These are phyloP conservation scores for Aspergillus sp. DNA, from an alignment of 2,329 filamentous ascomycete genomes.

Conservation along the genomic window DNA sequence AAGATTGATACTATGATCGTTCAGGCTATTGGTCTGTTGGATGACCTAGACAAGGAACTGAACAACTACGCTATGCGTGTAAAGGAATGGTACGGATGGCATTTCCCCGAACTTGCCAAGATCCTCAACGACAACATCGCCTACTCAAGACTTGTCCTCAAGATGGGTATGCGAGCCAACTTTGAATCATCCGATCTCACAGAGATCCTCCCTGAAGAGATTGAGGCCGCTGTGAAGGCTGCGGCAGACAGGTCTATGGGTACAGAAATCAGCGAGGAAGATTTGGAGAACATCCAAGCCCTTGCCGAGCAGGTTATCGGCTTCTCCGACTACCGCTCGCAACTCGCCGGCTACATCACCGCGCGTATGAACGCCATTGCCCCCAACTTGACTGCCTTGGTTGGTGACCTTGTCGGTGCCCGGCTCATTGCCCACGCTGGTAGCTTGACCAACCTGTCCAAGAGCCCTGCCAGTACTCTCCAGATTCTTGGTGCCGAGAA, in stretches of 20 bases:
- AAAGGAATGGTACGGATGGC: conserved; percentile 99
- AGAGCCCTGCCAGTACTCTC: conserved; percentile 91
- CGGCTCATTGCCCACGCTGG: conserved; percentile 93
- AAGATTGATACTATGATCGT: conserved; percentile 99
- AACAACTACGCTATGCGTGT: conserved; percentile 99
- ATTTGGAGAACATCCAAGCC: conserved; percentile 87
- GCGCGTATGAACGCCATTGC: conserved; percentile 96
- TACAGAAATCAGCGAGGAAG: conserved; percentile 90
- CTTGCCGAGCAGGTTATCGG: conserved; percentile 90
- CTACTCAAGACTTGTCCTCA: conserved; percentile 83
- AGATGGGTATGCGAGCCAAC: conserved; percentile 85
- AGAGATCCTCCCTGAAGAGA: conserved; percentile 91
- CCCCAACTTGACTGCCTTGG: conserved; percentile 88
- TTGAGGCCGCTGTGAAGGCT: conserved; percentile 86
- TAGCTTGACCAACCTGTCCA: conserved; percentile 90
- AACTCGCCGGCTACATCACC: conserved; percentile 85
- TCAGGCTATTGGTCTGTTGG: conserved; percentile 88
- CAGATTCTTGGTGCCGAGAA: conserved; percentile 99
- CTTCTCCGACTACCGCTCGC: conserved; percentile 85
- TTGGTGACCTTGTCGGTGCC: conserved; percentile 91
- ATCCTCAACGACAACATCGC: conserved; percentile 97
- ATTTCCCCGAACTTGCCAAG: conserved; percentile 97
- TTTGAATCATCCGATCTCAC: conserved; percentile 75
- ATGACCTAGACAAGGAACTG: conserved; percentile 97
- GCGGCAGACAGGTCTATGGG: conserved; percentile 98